Evolutionary conservation across 306 rosid genomes (phyloP).

Genomic region (Inga laurina): DNA sequence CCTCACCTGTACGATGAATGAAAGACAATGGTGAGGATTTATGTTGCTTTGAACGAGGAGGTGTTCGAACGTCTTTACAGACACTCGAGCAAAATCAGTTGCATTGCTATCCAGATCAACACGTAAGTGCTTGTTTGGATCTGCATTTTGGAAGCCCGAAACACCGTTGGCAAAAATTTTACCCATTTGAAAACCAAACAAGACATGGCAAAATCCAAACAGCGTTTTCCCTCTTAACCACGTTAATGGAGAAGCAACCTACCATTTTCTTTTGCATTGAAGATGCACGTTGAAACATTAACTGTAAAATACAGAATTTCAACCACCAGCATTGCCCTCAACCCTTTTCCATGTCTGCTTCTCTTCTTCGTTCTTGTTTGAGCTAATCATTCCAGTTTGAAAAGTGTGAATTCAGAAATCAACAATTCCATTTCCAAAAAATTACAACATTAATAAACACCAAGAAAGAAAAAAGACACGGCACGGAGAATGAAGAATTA

Average conservation of each 20-base stretch:
- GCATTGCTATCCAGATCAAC: neutral
- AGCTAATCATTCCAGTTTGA: neutral
- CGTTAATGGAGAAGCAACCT: neutral
- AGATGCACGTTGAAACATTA: neutral
- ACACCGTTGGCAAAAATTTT: neutral
- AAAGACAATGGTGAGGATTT: neutral
- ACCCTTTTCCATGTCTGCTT: neutral
- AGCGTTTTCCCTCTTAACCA: neutral
- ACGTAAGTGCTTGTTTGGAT: neutral
- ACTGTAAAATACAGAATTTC: neutral
- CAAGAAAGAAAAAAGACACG: neutral
- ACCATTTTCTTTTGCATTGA: neutral
- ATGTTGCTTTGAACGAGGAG: neutral
- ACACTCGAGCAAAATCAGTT: neutral
- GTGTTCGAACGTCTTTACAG: neutral
- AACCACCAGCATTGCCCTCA: neutral
- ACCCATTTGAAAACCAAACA: neutral
- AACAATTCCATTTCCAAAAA: neutral
- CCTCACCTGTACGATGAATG: neutral
- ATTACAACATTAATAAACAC: neutral
- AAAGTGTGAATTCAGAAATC: neutral
- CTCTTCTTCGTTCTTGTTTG: neutral
- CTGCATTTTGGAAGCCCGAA: neutral
- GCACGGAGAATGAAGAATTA: neutral
- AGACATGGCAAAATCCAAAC: neutral